Percentiles rank a stretch among this genome's conserved stretches.
Conservation (phyloP, 2,329 filamentous ascomycete genomes). For the Neurospora sp. region DNA sequence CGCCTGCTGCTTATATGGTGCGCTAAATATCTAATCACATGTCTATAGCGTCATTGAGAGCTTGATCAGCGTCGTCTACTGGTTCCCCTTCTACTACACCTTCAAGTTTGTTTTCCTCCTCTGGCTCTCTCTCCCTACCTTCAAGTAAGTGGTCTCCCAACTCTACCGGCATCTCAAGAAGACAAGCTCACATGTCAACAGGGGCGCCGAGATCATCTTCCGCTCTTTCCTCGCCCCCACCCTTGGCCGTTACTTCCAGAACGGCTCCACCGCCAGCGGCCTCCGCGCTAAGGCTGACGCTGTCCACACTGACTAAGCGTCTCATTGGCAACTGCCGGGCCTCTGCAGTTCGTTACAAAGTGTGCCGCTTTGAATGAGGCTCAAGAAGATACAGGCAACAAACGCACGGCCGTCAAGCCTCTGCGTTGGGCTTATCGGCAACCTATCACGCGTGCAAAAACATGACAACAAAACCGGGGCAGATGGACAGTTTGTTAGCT, state of each 20-base stretch:
- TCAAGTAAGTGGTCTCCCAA: constrained; percentile 55
- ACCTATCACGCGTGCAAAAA: neutral
- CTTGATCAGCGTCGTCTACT: constrained; percentile 76
- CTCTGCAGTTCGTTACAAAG: constrained; percentile 8
- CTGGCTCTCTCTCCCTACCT: constrained; percentile 94
- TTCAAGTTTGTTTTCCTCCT: constrained; percentile 98
- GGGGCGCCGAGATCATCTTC: constrained; percentile 94
- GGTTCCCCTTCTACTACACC: constrained; percentile 98
- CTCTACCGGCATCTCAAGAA: constrained; percentile 9
- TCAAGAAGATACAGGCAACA: neutral
- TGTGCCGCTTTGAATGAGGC: constrained; percentile 14
- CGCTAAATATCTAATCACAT: constrained; percentile 9
- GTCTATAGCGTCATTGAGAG: constrained; percentile 60
- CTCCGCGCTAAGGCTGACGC: constrained; percentile 82
- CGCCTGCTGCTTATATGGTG: neutral
- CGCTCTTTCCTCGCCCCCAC: constrained; percentile 88
- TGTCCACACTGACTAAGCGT: constrained; percentile 54
- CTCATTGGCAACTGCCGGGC: neutral
- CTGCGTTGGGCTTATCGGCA: neutral
- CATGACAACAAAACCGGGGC: neutral
- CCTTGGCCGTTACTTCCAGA: constrained; percentile 81
- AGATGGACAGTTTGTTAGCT: neutral
- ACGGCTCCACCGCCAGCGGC: constrained; percentile 66
- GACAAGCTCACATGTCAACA: constrained; percentile 28
- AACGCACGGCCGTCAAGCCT: neutral